Base-by-base conservation (phyloP, 495 filamentous ascomycete species). In the Xylaria nigripes region DNA sequence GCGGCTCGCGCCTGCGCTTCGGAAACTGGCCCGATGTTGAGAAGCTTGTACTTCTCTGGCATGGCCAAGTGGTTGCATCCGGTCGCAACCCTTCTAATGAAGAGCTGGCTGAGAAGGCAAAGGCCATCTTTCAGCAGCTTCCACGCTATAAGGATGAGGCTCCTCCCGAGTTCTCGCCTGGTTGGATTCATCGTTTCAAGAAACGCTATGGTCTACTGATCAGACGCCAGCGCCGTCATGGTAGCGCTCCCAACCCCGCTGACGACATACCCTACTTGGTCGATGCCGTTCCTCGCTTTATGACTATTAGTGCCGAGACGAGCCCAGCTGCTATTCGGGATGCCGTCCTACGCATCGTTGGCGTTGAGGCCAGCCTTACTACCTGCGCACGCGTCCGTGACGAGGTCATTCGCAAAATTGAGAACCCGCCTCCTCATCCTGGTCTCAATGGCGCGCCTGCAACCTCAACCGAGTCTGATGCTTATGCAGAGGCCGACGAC, bases 101-200 rank as follows among this genome's bases (percentile, higher is more conserved):
- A 32, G 75, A 78, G 57, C 68, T 78, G 15, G 74, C 74, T 48
- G 75, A 76, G 22, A 78, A 78, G 58, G 75, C 75, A 43, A 78
- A 76, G 54, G 48, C 57, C 32, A 76, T 78, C 61, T 78, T 76
- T 58, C 59, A 64, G 24, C 68, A 70, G 45, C 63, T 78, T 6
- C 74, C 72, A 27, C 72, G 75, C 15, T 78, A 78, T 65, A 76
- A 76, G 57, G 75, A 74, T 45, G 72, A 78, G 45, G 42, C 52
- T 0, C 60, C 75, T 12, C 75, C 75, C 23, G 75, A 78, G 63
- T 78, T 78, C 61, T 76, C 72, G 1, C 75, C 75, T 1, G 75
- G 75, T n/a, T 78, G 75, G 75, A 78, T 78, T 42, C 75, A 78
- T 48, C 68, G 75, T 34, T 78, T 78, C 61, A 78, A 78, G 64